Conservation (phyloP, 352 stramenopile species). For the Pythium insidiosum region DNA sequence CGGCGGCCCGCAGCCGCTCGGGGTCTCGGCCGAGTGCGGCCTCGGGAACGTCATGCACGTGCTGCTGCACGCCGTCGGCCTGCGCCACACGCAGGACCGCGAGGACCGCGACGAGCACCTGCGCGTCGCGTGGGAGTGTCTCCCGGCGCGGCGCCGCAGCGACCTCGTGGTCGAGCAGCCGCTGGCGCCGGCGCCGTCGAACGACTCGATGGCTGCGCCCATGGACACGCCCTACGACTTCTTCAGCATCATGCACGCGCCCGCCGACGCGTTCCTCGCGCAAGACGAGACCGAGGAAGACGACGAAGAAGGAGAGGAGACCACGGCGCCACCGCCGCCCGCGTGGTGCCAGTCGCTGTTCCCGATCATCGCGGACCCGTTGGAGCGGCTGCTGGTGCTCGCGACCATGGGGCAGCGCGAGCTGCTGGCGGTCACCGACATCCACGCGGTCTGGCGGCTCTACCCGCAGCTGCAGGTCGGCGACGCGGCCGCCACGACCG, state of each 20-base stretch:
- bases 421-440: constrained; percentile 54
- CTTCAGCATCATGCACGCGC: constrained; percentile 83
- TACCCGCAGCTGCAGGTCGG: constrained; percentile 55
- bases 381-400: constrained; percentile 46
- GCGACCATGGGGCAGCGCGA: constrained; percentile 69
- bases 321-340: not conserved
- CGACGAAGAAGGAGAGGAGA: not conserved
- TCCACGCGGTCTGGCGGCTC: constrained; percentile 65
- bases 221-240: constrained; percentile 60
- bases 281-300: constrained; percentile 7
- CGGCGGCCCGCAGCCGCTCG: constrained; percentile 50
- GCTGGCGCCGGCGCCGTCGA: constrained; percentile 5
- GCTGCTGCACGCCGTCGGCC: constrained; percentile 57
- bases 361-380: constrained; percentile 39
- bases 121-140: constrained; percentile 73
- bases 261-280: constrained; percentile 60
- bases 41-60: constrained; percentile 77
- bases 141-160: constrained; percentile 50
- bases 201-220: no score
- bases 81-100: constrained; percentile 67
- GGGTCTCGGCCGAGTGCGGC: constrained; percentile 59
- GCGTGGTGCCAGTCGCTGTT: constrained; percentile 63
- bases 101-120: constrained; percentile 69
- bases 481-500: constrained; percentile 15
- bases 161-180: constrained; percentile 60